Evolutionary conservation across 2,329 filamentous ascomycete species (phyloP), one percentile per base, ranked within the genome.

Genomic region (Fusarium concolor): DNA sequence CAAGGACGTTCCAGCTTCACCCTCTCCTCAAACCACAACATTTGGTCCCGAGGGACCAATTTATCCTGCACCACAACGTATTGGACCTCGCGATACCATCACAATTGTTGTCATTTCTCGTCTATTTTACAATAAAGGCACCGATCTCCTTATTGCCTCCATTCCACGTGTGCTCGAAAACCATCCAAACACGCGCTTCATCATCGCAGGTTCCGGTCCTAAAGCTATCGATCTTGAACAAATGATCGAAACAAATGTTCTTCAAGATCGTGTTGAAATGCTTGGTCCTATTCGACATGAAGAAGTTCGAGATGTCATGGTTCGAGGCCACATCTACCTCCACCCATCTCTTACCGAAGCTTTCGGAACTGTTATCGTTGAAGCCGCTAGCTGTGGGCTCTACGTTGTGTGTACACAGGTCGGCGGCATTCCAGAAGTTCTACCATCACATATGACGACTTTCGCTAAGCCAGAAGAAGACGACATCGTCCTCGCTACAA

Each of bases 101-200:
- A 97, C 94, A 10, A 97, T 99, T 60, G 93, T 99, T 3, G 95
- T 99, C 20, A 97, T 99, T 65, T 97, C 94, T 10, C 93, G 96
- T 20, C 88, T 99, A 2, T 99, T 98, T 80, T 98, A 98, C 80
- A 99, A 99, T 81, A 99, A 99, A 78, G 96, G 96, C 62, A 98
- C 93, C 2, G 96, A 99, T 77, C 87, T 99, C 0, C 87, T 99
- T n/a, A 97, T 97, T 24, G 96, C 95, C 12, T 93, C 94, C 6
- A 97, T 99, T 54, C 96, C 96, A 1, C 90, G 94, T 46, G 97
- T 99, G 53, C 87, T 98, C 28, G 91, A 93, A 49, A 88, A 90
- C 15, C 92, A 99, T 76, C 92, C 93, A 1, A 96, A 98, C 76
- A 96, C 97, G 2, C 92, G 94, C 58, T 99, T 99, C 80, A 93